Evolutionary conservation across 1,284 basidiomycete species (phyloP), one percentile per base, ranked within the genome.

Genomic region (Stygiomarasmius scandens): DNA sequence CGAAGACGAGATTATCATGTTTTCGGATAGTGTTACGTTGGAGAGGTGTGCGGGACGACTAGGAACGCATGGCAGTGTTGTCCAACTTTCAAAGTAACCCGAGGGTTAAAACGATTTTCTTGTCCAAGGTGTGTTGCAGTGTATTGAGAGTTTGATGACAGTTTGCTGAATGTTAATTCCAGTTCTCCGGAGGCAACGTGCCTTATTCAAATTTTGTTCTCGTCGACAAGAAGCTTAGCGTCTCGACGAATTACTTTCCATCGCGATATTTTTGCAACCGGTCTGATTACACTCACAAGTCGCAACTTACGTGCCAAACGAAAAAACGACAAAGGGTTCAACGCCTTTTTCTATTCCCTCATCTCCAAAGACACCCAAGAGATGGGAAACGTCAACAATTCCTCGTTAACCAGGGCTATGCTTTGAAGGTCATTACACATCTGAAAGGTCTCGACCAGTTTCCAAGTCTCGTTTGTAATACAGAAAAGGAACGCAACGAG

Each of bases 301-400:
- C 93, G 95, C 52, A 99, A 99, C 67, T 78, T 99, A 54, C 89
- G 97, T 60, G 97, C 97, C 9, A 99, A 99, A 75, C 85, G 97
- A 55, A 84, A 97, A 64, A 99, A 99, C 71, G 97, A 99, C 70
- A 97, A 99, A 74, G 97, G 97, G 1, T 99, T 99, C 80, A 99
- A 99, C 66, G 97, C 97, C 11, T 99, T 99, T 77, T 99, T 99
- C 78, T 99, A 99, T 75, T 98, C 95, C 32, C 85, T 99, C 27
- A 97, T 99, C 44, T 97, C 95, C 38, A 98, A 97, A 73, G 96
- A 99, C 76, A 99, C 97, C 0, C 93, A 97, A 68, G 97, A 99
- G 76, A 99, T 99, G 95, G 99, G 11, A 99, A 99, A 75, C 87
- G 97, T 20, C 97, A 99, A 72, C 95, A 98, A 67, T 99, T 99